These are phyloP conservation scores for Platanus orientalis DNA, from an alignment of 164 flowering plant species.

Conservation along the genomic window DNA sequence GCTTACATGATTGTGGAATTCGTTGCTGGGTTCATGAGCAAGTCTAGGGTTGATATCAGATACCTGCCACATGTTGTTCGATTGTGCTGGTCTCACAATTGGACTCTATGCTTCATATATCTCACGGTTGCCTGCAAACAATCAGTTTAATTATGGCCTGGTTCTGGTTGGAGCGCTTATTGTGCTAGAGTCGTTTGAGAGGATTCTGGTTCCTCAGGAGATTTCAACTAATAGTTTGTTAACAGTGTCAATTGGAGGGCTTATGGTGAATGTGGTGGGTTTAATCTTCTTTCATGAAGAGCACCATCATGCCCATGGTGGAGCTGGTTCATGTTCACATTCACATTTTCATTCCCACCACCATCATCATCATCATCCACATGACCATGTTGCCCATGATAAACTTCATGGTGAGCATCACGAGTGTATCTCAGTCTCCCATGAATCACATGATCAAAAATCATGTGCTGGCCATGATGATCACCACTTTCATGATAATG, in stretches of 20 bases:
- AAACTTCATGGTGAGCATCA: conserved; percentile 22
- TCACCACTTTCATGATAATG: conserved; percentile 6
- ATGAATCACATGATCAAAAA: conserved; percentile 5
- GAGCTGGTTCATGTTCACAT: conserved; percentile 67
- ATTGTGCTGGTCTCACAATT: conserved; percentile 97
- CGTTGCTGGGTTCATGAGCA: conserved; percentile 92
- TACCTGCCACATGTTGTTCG: conserved; percentile 98
- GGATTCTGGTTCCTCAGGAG: conserved; percentile 97
- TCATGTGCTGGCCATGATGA: conserved; percentile 1
- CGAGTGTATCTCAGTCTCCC: conserved; percentile 18
- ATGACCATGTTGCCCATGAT: conserved; percentile 29
- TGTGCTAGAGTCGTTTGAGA: conserved; percentile 88
- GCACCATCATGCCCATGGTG: conserved; percentile 99
- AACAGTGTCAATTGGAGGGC: conserved; percentile 87
- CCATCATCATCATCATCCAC: conserved; percentile 28
- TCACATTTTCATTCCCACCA: conserved; percentile 42
- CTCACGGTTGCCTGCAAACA: conserved; percentile 84
- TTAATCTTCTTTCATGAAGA: conserved; percentile 94
- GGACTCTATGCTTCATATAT: conserved; percentile 95
- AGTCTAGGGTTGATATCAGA: conserved; percentile 99
- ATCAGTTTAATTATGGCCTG: conserved; percentile 81
- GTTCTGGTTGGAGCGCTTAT: conserved; percentile 89
- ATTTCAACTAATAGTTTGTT: conserved; percentile 83
- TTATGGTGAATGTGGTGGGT: conserved; percentile 85
- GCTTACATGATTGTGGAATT: conserved; percentile 95